Evolutionary conservation across 2,329 filamentous ascomycete species (phyloP).

Genomic region (Hypoxylon sp.): DNA sequence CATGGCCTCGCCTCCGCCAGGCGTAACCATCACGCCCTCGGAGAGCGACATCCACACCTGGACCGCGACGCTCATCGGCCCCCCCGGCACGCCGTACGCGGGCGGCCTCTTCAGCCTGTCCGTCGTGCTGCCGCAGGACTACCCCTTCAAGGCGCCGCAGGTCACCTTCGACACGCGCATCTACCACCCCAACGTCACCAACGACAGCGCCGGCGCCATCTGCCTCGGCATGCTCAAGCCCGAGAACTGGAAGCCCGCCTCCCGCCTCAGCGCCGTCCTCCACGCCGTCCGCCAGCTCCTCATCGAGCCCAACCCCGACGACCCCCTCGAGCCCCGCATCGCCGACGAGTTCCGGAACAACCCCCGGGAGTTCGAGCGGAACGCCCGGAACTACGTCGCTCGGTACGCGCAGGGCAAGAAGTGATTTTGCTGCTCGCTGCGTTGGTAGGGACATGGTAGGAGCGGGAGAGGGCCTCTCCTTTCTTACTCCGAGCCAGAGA

Average conservation of each 20-base stretch:
- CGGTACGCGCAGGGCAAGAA: constrained; percentile 71
- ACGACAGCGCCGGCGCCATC: constrained; percentile 86
- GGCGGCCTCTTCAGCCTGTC: constrained; percentile 81
- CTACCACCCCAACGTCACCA: constrained; percentile 95
- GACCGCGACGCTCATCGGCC: constrained; percentile 63
- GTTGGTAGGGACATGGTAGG: neutral
- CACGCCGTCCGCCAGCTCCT: constrained; percentile 81
- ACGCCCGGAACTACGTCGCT: constrained; percentile 78
- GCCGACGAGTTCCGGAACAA: constrained; percentile 88
- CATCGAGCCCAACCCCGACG: constrained; percentile 85
- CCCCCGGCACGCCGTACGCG: constrained; percentile 61
- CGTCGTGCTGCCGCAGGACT: constrained; percentile 80
- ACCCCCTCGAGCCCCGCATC: constrained; percentile 87
- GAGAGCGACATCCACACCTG: constrained; percentile 65
- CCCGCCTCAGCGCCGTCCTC: constrained; percentile 80
- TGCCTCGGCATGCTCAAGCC: constrained; percentile 86
- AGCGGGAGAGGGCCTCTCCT: neutral
- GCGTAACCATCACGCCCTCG: constrained; percentile 60
- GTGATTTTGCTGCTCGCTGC: neutral
- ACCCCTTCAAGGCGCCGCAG: constrained; percentile 89
- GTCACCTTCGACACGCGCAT: constrained; percentile 88
- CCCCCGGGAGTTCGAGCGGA: constrained; percentile 76
- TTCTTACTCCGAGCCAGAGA: neutral
- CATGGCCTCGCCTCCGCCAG: constrained; percentile 60
- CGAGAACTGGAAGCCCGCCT: constrained; percentile 93